Percentiles rank a stretch among this genome's conserved stretches.
Evolutionary conservation across 176 grass and related monocot species (phyloP).

Genomic region (Coix lacrymajobi): DNA sequence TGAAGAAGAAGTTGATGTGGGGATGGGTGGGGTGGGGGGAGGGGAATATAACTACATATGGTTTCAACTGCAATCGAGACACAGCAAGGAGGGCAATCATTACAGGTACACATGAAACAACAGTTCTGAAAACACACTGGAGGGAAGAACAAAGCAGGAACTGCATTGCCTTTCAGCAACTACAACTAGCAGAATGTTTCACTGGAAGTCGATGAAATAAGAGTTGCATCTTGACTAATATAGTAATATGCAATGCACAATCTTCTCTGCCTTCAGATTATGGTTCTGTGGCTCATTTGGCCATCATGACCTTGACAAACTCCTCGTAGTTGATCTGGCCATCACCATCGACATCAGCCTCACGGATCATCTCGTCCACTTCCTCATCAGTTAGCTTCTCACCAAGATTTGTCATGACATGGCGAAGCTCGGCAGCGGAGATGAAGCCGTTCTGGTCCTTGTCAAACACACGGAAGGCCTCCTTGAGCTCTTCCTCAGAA

Average conservation of each 20-base stretch:
- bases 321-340: slow-evolving; percentile 97
- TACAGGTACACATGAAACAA: slow-evolving; percentile 34
- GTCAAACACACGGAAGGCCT: slow-evolving; percentile 92
- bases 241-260: slow-evolving; percentile 35
- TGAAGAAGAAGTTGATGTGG: slow-evolving; percentile 14
- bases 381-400: slow-evolving; percentile 91
- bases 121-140: slow-evolving; percentile 28
- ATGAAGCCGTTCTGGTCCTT: slow-evolving; percentile 96
- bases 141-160: slow-evolving; percentile 27
- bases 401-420: slow-evolving; percentile 89
- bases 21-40: too few relatives aligned
- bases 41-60: slow-evolving; percentile 38
- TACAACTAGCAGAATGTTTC: slow-evolving; percentile 51
- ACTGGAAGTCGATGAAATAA: slow-evolving; percentile 27
- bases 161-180: slow-evolving; percentile 24
- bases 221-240: slow-evolving; percentile 30
- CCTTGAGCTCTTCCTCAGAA: slow-evolving; percentile 91
- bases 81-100: slow-evolving; percentile 24
- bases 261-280: slow-evolving; percentile 15
- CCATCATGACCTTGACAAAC: slow-evolving; percentile 97
- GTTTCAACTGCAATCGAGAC: slow-evolving; percentile 29
- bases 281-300: slow-evolving; percentile 48
- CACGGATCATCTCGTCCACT: slow-evolving; percentile 90
- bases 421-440: slow-evolving; percentile 81
- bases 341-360: slow-evolving; percentile 87